Base-by-base conservation (phyloP, 306 rosid genomes). In the Arachis stenosperma region DNA sequence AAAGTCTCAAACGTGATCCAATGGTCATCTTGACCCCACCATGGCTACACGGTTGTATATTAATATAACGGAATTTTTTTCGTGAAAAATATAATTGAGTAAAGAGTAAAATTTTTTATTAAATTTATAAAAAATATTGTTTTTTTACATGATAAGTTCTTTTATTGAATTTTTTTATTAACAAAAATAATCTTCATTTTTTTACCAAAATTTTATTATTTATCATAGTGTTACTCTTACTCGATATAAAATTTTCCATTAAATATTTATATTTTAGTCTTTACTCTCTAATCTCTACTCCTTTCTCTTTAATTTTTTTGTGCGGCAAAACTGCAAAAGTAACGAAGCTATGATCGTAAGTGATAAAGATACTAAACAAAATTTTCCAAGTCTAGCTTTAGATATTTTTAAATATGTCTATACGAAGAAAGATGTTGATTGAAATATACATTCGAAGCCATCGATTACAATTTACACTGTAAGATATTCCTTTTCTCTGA, bases 1-100 rank as follows among this genome's bases (percentile, higher is more conserved):
- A 91, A 91, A 89, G 93, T 80, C 79, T 86, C 63, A 81, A 5
- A 87, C 89, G 92, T 83, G 81, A 83, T 71, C 81, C 80, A 61
- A 71, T 62, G 83, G 86, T 88, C 97, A 88, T 75, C 80, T 30
- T 70, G 86, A 76, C 80, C 89, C 88, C 84, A 82, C 77, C 82
- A 81, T 82, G 82, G 82, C 73, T 73, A 5, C 27, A 1, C 27
- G 27, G 27, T 22, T 22, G 1, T 22, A 22, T 22, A 22, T 22
- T 22, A 22, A 22, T 1, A 22, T 22, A 22, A 22, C 27, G 27
- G 27, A 22, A 22, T 22, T 22, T 22, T 22, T 22, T 22, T 22
- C 27, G 27, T 22, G 27, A 22, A 22, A 22, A 22, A 22, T 22
- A 22, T 22, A 22, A 22, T 22, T 22, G 27, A 22, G 27, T 22